Base-by-base conservation (phyloP, 2,329 filamentous ascomycete genomes). In the Claviceps fusiformis region DNA sequence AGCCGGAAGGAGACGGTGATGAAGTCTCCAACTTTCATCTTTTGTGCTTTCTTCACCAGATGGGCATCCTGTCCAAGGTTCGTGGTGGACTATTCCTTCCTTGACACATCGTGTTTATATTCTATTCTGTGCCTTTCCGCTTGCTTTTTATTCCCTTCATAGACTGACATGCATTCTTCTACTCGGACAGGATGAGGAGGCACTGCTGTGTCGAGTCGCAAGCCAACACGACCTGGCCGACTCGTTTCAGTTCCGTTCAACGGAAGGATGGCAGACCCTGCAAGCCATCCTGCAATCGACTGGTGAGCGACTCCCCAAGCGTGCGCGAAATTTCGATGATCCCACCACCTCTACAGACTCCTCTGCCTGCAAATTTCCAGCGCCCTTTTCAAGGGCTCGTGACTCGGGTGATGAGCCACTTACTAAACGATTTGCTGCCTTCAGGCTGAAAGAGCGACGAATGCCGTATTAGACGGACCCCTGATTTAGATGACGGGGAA, bases 261-360 rank as follows among this genome's bases (percentile, higher is more conserved):
- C 87, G 63, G 80, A 86, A 67, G 93, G 93, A 66, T 98, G 93
- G 93, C 87, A 91, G 71, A 97, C 89, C 57, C 79, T 98, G 67
- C 80, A 92, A 73, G 86, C 87, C 70, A 95, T 98, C 70, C 81
- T 97, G 74, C 83, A 93, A 83, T 87, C 90, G 82, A 90, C 89
- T 80, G 89, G 91, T 95, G 91, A 95, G 87, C 86, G 86, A 82
- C 82, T 86, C 81, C 85, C 84, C 72, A 95, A 93, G 79, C 87
- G 82, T 67, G 71, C 68, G 67, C 73, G 73, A 65, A 68, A 70
- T 62, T 64, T 67, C 64, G 68, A 67, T 67, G 71, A 60, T 61
- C 62, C 60, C 62, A 59, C 60, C 57, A 60, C 61, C 52, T 57
- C 59, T 37, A 44, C 52, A 45, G 59, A 58, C 43, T 60, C 62